Evolutionary conservation across 2,329 filamentous ascomycete species (phyloP).

Genomic region (Pestalotiopsis sp.): DNA sequence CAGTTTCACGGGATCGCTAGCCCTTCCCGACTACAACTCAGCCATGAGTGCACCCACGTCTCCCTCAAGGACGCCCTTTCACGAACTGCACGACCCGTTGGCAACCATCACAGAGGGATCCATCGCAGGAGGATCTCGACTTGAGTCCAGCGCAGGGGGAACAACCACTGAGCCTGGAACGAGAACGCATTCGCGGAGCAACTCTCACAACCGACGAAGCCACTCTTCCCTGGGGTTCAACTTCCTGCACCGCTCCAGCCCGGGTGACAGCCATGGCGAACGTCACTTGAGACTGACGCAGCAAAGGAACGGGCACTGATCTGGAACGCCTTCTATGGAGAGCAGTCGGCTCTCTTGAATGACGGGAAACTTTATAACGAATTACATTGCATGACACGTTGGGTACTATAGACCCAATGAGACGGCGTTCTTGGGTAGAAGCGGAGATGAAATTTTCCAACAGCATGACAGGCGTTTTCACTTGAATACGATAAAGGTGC

Average conservation of each 20-base stretch:
- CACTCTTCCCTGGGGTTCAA: conserved; percentile 24
- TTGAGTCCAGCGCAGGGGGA: neutral
- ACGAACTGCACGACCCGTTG: conserved; percentile 28
- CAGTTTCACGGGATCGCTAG: conserved; percentile 47
- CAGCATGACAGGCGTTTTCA: neutral
- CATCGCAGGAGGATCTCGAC: neutral
- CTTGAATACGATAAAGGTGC: neutral
- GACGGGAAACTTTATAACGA: neutral
- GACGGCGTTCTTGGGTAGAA: neutral
- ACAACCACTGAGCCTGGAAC: conserved; percentile 3
- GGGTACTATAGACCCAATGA: neutral
- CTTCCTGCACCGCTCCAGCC: conserved; percentile 21
- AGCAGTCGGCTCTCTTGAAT: neutral
- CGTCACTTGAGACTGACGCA: conserved; percentile 14
- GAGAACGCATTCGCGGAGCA: conserved; percentile 22
- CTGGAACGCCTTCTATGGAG: neutral
- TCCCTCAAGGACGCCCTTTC: conserved; percentile 37
- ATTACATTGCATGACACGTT: neutral
- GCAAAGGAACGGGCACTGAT: conserved; percentile 3
- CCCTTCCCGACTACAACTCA: conserved; percentile 68
- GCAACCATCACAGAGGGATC: conserved; percentile 27
- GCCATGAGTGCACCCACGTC: conserved; percentile 57
- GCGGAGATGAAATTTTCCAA: neutral
- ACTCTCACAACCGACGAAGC: conserved; percentile 15
- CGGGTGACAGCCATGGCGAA: conserved; percentile 27